Conservation (phyloP, 441 rosid species). For the Populus hybrid region DNA sequence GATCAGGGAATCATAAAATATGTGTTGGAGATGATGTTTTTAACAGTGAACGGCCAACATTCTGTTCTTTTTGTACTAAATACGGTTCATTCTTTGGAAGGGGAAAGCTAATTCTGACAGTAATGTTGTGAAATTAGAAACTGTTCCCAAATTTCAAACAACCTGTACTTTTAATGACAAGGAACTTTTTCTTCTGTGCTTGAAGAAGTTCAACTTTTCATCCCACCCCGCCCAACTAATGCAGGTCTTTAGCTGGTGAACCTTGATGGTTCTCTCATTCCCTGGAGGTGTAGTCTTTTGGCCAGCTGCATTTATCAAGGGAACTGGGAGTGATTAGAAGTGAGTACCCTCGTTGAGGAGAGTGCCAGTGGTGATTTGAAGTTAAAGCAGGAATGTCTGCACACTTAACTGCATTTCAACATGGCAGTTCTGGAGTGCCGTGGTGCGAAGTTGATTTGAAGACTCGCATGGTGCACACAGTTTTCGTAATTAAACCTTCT, state of each 20-base stretch:
- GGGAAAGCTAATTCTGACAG: conserved; percentile 9
- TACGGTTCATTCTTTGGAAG: conserved; percentile 10
- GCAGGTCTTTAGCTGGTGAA: no score
- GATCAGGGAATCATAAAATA: conserved; percentile 15
- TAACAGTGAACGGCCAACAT: conserved; percentile 1
- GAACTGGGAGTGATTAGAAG: no score
- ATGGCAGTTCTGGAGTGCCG: background rate
- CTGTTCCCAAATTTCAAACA: background rate
- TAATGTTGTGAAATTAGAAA: conserved; percentile 27
- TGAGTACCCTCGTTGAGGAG: no score
- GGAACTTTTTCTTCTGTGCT: background rate
- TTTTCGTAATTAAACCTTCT: background rate
- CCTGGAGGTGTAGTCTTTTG: no score
- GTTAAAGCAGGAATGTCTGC: no score
- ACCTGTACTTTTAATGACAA: conserved; percentile 13
- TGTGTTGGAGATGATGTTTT: conserved; percentile 7
- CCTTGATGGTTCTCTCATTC: no score
- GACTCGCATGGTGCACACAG: background rate
- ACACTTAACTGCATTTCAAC: background rate
- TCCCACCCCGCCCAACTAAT: no score
- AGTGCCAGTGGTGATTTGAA: no score
- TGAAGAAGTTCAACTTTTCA: no score
- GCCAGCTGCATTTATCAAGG: no score
- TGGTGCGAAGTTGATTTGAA: background rate
- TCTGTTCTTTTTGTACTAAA: conserved; percentile 10